Percentiles rank a stretch among this genome's conserved stretches.
Evolutionary conservation across 129 eudicot genomes (phyloP).

Genomic region (Logfia minima): DNA sequence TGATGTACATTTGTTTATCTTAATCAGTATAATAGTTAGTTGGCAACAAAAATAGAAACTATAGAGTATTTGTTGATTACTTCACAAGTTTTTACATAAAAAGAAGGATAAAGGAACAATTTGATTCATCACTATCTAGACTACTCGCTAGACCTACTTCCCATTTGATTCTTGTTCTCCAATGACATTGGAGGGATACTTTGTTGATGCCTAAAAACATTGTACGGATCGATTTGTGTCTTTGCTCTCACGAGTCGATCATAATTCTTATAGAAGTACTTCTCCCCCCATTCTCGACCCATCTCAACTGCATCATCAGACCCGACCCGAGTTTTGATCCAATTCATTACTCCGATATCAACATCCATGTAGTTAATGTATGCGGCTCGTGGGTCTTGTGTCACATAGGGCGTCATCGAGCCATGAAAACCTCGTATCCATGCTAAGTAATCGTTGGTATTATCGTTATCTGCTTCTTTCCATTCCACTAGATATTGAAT

Average conservation of each 20-base stretch:
- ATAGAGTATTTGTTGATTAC: background rate
- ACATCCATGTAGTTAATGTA: constrained; percentile 73
- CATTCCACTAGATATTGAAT: constrained; percentile 68
- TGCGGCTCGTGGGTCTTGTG: constrained; percentile 63
- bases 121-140: constrained; percentile 8
- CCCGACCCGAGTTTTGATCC: constrained; percentile 11
- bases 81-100: constrained; percentile 23
- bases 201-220: constrained; percentile 70
- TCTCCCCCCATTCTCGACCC: constrained; percentile 80
- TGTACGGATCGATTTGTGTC: constrained; percentile 62
- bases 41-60: background rate
- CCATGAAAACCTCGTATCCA: constrained; percentile 65
- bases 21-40: constrained; percentile 3
- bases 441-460: constrained; percentile 34
- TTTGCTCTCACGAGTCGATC: constrained; percentile 79
- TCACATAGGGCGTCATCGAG: constrained; percentile 60
- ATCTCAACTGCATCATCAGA: constrained; percentile 41
- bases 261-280: constrained; percentile 70
- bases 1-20: background rate
- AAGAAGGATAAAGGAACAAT: background rate
- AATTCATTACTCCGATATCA: constrained; percentile 58
- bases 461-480: constrained; percentile 40
- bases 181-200: constrained; percentile 66
- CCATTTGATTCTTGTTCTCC: constrained; percentile 24
- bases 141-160: constrained; percentile 19